phyloP scores from a whole-genome alignment of 768 basidiomycete species.

The Leccinum subgranulosum region DNA sequence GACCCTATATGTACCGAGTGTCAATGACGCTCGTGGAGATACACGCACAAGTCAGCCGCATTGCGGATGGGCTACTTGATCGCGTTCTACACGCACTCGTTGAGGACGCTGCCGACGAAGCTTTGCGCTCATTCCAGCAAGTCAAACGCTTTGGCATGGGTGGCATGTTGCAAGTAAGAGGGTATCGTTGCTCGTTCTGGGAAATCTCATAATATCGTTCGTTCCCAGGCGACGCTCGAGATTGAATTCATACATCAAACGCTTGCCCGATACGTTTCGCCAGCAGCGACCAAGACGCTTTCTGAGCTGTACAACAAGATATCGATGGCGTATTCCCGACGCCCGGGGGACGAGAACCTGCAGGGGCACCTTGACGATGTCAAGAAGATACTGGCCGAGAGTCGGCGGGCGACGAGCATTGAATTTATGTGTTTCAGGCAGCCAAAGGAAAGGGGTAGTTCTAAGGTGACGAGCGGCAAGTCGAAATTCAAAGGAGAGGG shows the following conservation, averaged over 20 bases:
- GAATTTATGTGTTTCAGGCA: constrained; percentile 93
- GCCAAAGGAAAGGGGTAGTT: constrained; percentile 44
- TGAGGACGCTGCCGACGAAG: constrained; percentile 79
- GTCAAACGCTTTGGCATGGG: constrained; percentile 95
- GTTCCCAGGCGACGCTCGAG: constrained; percentile 88
- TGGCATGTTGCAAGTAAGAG: constrained; percentile 88
- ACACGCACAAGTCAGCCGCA: constrained; percentile 84
- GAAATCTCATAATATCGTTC: neutral
- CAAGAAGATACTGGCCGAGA: constrained; percentile 85
- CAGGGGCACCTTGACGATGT: constrained; percentile 87
- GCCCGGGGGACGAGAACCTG: constrained; percentile 81
- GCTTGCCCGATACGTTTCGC: constrained; percentile 81
- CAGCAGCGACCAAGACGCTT: constrained; percentile 75
- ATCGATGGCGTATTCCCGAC: constrained; percentile 85
- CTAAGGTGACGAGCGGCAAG: constrained; percentile 15
- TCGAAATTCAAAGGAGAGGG: constrained; percentile 19
- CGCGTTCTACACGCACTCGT: constrained; percentile 80
- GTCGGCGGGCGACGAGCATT: constrained; percentile 85
- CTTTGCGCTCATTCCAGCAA: constrained; percentile 81
- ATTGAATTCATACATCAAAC: constrained; percentile 99
- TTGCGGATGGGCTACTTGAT: constrained; percentile 76
- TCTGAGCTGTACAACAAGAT: constrained; percentile 94
- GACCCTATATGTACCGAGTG: constrained; percentile 89
- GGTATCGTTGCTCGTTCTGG: constrained; percentile 26
- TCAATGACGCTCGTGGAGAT: constrained; percentile 87